Evolutionary conservation across 2,329 filamentous ascomycete genomes (phyloP).

Genomic region (Cytospora schulzeri): DNA sequence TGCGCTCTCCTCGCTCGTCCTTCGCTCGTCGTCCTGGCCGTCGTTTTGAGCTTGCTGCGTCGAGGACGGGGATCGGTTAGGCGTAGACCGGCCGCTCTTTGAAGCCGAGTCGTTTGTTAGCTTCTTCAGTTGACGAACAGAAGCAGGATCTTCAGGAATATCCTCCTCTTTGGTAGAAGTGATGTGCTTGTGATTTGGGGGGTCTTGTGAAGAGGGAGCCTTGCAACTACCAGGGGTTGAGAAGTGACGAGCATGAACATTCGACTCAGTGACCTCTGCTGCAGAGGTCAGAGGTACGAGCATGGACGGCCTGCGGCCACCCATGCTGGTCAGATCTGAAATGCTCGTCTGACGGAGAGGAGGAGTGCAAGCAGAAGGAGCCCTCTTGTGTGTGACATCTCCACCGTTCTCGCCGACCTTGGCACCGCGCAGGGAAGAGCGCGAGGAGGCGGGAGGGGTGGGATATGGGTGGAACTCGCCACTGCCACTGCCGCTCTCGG

Average conservation of each 20-base stretch:
- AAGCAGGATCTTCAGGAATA: slow-evolving; percentile 57
- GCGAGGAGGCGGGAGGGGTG: slow-evolving; percentile 58
- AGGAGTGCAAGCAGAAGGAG: slow-evolving; percentile 39
- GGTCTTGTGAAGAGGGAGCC: slow-evolving; percentile 53
- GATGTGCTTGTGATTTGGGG: slow-evolving; percentile 49
- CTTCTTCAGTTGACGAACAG: slow-evolving; percentile 73
- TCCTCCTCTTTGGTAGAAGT: slow-evolving; percentile 41
- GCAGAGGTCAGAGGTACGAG: slow-evolving; percentile 63
- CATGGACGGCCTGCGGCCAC: slow-evolving; percentile 47
- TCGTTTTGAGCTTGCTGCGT: slow-evolving; percentile 53
- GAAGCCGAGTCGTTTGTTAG: slow-evolving; percentile 80
- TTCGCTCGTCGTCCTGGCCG: slow-evolving; percentile 41
- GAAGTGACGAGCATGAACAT: slow-evolving; percentile 67
- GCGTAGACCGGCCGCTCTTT: slow-evolving; percentile 93
- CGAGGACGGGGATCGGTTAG: slow-evolving; percentile 80
- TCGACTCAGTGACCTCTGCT: slow-evolving; percentile 58
- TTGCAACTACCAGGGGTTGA: slow-evolving; percentile 65
- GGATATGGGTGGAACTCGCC: slow-evolving; percentile 51
- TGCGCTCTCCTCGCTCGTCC: slow-evolving; percentile 43
- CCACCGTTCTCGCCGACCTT: slow-evolving; percentile 46
- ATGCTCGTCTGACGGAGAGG: slow-evolving; percentile 47
- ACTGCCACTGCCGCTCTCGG: slow-evolving; percentile 31
- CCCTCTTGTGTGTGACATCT: slow-evolving; percentile 39
- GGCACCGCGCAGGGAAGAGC: slow-evolving; percentile 47
- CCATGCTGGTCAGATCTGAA: slow-evolving; percentile 46